These are phyloP conservation scores for Metroxylon sagu DNA, from an alignment of 176 grass and related monocot genomes.

Conservation along the genomic window DNA sequence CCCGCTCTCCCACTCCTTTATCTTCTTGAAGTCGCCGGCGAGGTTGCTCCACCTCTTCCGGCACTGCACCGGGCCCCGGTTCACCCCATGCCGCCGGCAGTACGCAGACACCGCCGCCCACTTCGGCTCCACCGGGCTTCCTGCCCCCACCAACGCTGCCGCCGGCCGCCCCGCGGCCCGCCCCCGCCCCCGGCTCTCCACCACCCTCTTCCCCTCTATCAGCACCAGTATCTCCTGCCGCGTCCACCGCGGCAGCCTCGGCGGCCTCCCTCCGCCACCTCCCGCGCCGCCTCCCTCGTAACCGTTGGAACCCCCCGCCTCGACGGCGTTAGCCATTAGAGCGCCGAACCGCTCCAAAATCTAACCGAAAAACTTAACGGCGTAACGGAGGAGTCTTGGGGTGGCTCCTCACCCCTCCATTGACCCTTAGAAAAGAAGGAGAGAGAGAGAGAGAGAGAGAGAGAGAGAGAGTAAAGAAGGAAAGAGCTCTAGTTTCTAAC, in stretches of 20 bases:
- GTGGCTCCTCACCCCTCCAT: background rate
- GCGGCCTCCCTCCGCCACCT: constrained; percentile 31
- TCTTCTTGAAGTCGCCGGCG: constrained; percentile 96
- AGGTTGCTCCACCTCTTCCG: constrained; percentile 98
- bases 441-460: constrained; percentile 4
- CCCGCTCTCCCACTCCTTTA: constrained; percentile 86
- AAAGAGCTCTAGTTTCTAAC: background rate
- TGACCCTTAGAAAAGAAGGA: background rate
- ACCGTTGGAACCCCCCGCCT: constrained; percentile 27
- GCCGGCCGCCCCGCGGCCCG: constrained; percentile 16
- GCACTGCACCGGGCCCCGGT: constrained; percentile 80
- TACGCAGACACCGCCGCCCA: constrained; percentile 82
- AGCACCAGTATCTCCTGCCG: constrained; percentile 93
- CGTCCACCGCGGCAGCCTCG: constrained; percentile 81
- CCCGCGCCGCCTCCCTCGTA: constrained; percentile 2
- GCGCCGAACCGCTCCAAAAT: background rate
- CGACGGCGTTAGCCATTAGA: constrained; percentile 69
- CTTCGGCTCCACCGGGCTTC: constrained; percentile 56
- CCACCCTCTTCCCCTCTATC: constrained; percentile 76
- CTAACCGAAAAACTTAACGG: constrained; percentile 1
- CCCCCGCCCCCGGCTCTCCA: constrained; percentile 60
- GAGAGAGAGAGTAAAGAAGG: background rate
- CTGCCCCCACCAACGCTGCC: background rate
- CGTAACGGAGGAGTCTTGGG: constrained; percentile 2
- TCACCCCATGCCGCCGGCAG: constrained; percentile 72